phyloP scores from a whole-genome alignment of 495 filamentous ascomycete species.

The Peziza echinospora region DNA sequence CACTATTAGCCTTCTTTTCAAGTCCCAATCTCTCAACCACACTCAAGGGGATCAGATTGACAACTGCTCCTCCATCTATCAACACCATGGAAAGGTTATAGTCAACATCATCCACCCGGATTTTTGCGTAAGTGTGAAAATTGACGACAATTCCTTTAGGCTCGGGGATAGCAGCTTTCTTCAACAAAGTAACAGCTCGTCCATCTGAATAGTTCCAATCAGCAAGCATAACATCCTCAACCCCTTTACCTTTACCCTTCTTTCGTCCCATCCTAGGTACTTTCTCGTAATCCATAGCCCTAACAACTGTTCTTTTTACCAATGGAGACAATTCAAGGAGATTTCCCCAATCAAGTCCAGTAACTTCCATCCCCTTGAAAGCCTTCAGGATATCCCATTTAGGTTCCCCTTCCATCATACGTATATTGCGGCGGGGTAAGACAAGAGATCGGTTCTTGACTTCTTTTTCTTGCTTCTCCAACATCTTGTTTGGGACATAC shows the following conservation, averaged over 20 bases:
- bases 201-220: not conserved
- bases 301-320: not conserved
- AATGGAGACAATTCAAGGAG: not conserved
- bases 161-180: not conserved
- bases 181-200: not conserved
- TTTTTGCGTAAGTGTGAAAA: not conserved
- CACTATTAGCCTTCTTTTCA: no score
- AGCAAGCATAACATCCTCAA: not conserved
- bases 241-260: not conserved
- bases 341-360: not conserved
- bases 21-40: no score
- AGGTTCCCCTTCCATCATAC: not conserved
- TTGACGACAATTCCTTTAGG: not conserved
- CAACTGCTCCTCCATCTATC: not conserved
- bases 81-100: not conserved
- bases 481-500: not conserved
- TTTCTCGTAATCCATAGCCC: not conserved
- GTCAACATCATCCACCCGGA: not conserved
- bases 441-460: not conserved
- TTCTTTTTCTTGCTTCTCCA: not conserved
- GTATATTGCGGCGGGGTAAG: not conserved
- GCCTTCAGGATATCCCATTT: not conserved
- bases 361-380: not conserved
- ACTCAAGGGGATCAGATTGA: no score
- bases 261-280: not conserved